Base-by-base conservation (phyloP, 768 basidiomycete genomes). In the Butyriboletus loyo region DNA sequence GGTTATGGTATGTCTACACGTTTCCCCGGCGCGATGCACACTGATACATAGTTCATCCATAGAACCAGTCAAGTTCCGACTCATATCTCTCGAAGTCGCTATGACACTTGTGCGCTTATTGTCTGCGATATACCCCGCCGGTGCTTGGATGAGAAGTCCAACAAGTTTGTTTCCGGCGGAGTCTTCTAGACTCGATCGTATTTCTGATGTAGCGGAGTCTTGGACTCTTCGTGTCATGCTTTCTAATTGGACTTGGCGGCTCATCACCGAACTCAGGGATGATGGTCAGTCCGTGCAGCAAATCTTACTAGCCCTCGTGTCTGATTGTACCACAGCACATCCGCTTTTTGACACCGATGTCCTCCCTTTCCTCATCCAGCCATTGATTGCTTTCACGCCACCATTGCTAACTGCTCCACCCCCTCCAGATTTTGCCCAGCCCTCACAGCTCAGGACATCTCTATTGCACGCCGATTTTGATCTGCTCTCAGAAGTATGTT, bases 171-270 rank as follows among this genome's bases (percentile, higher is more conserved):
- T 67, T 48, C 55, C 68, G 14, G 57, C 64, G 1, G 68, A 56
- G 7, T 42, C 52, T 17, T 50, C 53, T 34, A 53, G 14, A 22
- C 27, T 56, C 5, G 49, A 66, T n/a, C 59, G 38, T 5, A 53
- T 62, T 5, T 59, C 71, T 31, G 66, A 63, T 21, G 55, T 68
- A 38, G 69, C 72, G 31, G 86, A 89, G 56, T 74, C 80, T 41
- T 92, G 89, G 89, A 74, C 63, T 24, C 66, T 87, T 41, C 81
- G 90, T 19, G 78, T 74, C 49, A 78, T 78, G 8, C 72, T 92
- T 27, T 82, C 86, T 3, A 81, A 77, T 40, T 92, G 90, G 90
- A 78, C 83, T 37, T 92, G 89, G 88, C 77, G 84, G 58, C 77
- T 81, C 3, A 79, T 90, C n/a, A 77, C 80, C 7, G 86, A 86